Percentiles rank a stretch among this genome's conserved stretches.
Evolutionary conservation across 202 grass and related monocot genomes (phyloP).

Genomic region (Elaeis oleifera): DNA sequence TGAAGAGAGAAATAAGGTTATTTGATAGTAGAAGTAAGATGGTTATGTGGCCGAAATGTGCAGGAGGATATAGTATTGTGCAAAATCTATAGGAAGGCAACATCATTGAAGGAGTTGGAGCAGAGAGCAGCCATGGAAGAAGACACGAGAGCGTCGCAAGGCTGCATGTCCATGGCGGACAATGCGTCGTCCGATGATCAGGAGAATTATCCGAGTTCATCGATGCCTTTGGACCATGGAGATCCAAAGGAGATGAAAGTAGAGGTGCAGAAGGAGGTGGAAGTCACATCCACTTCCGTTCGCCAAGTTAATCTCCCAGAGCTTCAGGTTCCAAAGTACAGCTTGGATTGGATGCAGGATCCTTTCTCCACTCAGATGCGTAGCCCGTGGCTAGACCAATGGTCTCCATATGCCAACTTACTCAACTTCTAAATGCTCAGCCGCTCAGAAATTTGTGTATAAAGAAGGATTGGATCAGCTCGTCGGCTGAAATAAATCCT

Average conservation of each 20-base stretch:
- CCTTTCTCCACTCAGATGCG: conserved; percentile 41
- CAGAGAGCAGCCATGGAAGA: conserved; percentile 17
- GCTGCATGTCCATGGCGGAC: conserved; percentile 20
- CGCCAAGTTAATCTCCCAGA: conserved; percentile 24
- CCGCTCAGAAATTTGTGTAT: background rate
- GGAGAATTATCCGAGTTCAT: conserved; percentile 24
- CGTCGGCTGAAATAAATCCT: too few relatives aligned
- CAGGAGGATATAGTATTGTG: conserved; percentile 80
- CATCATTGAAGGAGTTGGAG: conserved; percentile 68
- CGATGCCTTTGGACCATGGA: conserved; percentile 8
- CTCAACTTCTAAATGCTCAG: conserved; percentile 26
- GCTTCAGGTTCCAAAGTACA: conserved; percentile 24
- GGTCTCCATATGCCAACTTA: conserved; percentile 47
- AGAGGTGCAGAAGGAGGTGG: conserved; percentile 35
- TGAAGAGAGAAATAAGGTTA: too few relatives aligned
- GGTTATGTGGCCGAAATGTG: background rate
- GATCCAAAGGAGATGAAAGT: conserved; percentile 2
- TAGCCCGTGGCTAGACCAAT: conserved; percentile 61
- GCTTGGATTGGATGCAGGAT: conserved; percentile 52
- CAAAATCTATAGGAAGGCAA: conserved; percentile 85
- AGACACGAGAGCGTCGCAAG: conserved; percentile 9
- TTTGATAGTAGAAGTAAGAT: too few relatives aligned
- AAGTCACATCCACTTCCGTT: conserved; percentile 19
- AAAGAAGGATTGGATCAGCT: too few relatives aligned
- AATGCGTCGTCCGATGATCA: conserved; percentile 36